Conservation (phyloP, 257 asterid genomes). For the Nicotiana sylvestris region DNA sequence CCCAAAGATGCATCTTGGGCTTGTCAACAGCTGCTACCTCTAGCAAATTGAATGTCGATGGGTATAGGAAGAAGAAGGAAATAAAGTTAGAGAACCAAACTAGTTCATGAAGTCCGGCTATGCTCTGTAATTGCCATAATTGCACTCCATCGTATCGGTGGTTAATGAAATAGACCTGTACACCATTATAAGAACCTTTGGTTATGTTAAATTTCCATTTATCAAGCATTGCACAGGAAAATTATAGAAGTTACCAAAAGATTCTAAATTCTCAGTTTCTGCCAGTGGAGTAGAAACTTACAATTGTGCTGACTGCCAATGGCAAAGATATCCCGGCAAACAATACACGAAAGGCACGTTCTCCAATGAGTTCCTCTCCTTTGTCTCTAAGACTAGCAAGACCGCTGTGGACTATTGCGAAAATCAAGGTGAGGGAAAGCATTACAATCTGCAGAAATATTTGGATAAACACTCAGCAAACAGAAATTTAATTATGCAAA, state of each 20-base stretch:
- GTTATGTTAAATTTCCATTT: constrained; percentile 7
- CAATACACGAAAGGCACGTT: constrained; percentile 90
- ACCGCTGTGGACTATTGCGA: constrained; percentile 91
- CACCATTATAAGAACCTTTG: constrained; percentile 8
- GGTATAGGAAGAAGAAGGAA: constrained; percentile 85
- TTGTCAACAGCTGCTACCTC: constrained; percentile 99
- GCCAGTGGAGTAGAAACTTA: constrained; percentile 44
- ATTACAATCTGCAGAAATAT: constrained; percentile 57
- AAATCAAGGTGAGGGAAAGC: constrained; percentile 65
- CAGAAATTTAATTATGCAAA: not conserved
- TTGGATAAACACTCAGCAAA: not conserved
- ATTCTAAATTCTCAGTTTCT: not conserved
- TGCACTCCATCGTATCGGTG: constrained; percentile 97
- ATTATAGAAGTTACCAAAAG: not conserved
- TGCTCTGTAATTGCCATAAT: constrained; percentile 87
- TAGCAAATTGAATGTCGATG: constrained; percentile 86
- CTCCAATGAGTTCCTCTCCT: constrained; percentile 96
- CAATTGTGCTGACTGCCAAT: constrained; percentile 82
- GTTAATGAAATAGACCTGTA: constrained; percentile 88
- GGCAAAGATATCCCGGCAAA: constrained; percentile 96
- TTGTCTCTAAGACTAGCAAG: constrained; percentile 92
- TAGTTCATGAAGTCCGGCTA: constrained; percentile 67
- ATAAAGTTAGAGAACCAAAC: constrained; percentile 69
- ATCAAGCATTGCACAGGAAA: not conserved
- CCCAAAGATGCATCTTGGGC: constrained; percentile 99